A percentile compares a stretch with the other conserved stretches of the same genome.
Evolutionary conservation across 768 basidiomycete genomes (phyloP).

Genomic region (Tricholoma sp.): DNA sequence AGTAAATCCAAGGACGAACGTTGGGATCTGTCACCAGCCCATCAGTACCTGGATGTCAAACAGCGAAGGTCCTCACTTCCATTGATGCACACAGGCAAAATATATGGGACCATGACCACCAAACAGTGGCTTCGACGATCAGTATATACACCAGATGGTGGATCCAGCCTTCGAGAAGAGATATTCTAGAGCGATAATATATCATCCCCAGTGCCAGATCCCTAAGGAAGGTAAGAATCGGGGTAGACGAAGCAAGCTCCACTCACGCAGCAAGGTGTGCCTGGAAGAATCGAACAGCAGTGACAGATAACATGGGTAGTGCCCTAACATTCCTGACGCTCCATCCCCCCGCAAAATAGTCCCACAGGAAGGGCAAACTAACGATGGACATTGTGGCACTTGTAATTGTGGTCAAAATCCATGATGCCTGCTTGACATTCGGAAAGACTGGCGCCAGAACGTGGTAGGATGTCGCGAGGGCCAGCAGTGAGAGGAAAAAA

Average conservation of each 20-base stretch:
- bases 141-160: conserved; percentile 28
- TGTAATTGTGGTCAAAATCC: conserved; percentile 35
- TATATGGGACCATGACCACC: background rate
- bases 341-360: conserved; percentile 10
- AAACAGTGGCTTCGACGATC: conserved; percentile 20
- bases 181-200: conserved; percentile 28
- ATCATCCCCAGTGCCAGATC: conserved; percentile 24
- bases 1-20: conserved; percentile 44
- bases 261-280: conserved; percentile 12
- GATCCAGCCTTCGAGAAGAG: conserved; percentile 51
- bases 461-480: conserved; percentile 22
- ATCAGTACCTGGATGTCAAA: background rate
- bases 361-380: conserved; percentile 13
- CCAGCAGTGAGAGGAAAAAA: conserved; percentile 15
- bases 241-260: background rate
- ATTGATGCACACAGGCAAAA: background rate
- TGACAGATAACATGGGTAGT: conserved; percentile 5
- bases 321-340: conserved; percentile 8
- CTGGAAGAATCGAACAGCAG: conserved; percentile 13
- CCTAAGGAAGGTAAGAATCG: conserved; percentile 41
- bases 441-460: conserved; percentile 24
- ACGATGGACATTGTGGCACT: conserved; percentile 9
- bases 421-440: conserved; percentile 38
- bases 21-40: conserved; percentile 41
- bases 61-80: conserved; percentile 33